These are phyloP conservation scores for Ophiocordyceps camponoti-leonardi DNA, from an alignment of 2,329 filamentous ascomycete species.

Conservation along the genomic window DNA sequence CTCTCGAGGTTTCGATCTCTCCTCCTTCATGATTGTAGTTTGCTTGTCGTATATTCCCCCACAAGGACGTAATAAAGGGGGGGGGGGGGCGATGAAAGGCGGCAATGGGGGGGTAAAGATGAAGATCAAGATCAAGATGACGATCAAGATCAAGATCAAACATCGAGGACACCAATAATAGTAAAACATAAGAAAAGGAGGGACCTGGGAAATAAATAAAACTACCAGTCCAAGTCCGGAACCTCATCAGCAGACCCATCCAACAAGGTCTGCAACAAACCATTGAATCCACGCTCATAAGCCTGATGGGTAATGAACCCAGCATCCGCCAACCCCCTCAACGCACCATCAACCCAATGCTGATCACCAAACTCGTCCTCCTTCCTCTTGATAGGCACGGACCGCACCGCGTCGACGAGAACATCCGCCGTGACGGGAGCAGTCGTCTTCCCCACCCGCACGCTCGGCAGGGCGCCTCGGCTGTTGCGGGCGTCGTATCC, in stretches of 20 bases:
- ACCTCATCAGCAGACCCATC: slow-evolving; percentile 5
- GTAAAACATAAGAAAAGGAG: no score
- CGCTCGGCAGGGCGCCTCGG: slow-evolving; percentile 3
- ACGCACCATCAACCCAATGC: slow-evolving; percentile 5
- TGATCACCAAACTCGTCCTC: slow-evolving; percentile 4
- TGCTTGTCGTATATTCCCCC: no score
- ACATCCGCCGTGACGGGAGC: slow-evolving; percentile 1
- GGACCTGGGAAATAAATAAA: no score
- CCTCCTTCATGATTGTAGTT: no score
- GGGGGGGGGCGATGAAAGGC: no score
- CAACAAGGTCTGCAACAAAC: slow-evolving; percentile 5
- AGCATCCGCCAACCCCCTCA: slow-evolving; percentile 1
- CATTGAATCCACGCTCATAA: slow-evolving; percentile 3
- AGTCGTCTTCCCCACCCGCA: slow-evolving; percentile 4
- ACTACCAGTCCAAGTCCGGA: slow-evolving; percentile 1
- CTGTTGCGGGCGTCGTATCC: slow-evolving; percentile 4
- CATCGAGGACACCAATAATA: no score
- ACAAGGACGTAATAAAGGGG: no score
- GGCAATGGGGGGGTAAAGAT: no score
- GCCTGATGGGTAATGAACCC: slow-evolving; percentile 2
- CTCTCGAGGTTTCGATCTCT: no score
- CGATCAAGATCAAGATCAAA: no score
- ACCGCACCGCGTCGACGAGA: slow-evolving; percentile 1
- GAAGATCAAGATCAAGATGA: no score
- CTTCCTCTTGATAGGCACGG: slow-evolving; percentile 3